These are phyloP conservation scores for Fusarium protoensiforme DNA, from an alignment of 2,329 filamentous ascomycete species.

Conservation along the genomic window DNA sequence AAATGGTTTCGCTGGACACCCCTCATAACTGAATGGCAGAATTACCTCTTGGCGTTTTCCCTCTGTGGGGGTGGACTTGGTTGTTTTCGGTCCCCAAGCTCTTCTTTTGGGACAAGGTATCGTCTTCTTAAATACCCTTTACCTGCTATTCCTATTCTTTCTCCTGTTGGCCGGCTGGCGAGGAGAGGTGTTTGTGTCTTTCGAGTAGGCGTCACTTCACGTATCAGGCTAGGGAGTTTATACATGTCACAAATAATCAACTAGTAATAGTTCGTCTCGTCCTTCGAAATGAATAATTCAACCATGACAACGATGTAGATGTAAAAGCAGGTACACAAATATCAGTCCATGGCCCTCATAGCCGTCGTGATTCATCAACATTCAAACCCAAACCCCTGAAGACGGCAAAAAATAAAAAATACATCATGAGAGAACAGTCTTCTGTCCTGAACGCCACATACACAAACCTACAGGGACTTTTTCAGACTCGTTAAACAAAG, in stretches of 20 bases:
- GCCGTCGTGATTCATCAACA: conserved; percentile 19
- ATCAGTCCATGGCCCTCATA: conserved; percentile 4
- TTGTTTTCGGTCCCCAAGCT: background rate
- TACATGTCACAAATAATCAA: background rate
- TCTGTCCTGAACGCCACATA: conserved; percentile 24
- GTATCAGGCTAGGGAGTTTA: background rate
- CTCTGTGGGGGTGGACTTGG: background rate
- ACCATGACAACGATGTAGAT: background rate
- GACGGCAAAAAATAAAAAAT: background rate
- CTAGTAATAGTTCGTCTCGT: background rate
- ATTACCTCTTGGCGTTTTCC: conserved; percentile 24
- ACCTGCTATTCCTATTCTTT: background rate
- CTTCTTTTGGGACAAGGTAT: background rate
- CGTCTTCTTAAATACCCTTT: conserved; percentile 14
- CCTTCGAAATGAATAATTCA: background rate
- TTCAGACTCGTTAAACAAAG: conserved; percentile 10
- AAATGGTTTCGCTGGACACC: background rate
- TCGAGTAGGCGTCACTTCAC: background rate
- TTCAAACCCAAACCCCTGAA: background rate
- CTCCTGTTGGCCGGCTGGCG: background rate
- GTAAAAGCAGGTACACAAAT: background rate
- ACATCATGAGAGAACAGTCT: background rate
- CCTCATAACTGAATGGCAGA: background rate
- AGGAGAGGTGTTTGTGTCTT: background rate
- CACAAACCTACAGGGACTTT: background rate